Conservation (phyloP, 805 yeast genomes). For the Pichia heedii region DNA sequence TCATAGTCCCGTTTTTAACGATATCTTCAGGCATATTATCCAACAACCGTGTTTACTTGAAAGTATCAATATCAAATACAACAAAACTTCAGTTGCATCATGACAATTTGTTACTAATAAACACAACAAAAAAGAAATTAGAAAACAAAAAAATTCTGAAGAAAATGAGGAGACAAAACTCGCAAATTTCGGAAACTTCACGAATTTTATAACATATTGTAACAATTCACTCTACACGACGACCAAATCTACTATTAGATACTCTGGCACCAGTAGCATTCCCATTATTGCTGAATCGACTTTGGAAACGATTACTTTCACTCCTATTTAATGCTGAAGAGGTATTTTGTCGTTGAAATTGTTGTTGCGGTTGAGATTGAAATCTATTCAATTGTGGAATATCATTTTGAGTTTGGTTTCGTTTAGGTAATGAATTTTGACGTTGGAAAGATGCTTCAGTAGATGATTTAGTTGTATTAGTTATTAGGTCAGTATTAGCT, state of each 20-base stretch:
- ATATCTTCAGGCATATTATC: neutral
- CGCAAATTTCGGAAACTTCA: neutral
- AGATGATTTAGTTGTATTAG: too few relatives aligned
- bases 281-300: neutral
- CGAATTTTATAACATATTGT: neutral
- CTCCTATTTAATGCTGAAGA: neutral
- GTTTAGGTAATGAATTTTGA: too few relatives aligned
- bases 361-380: too few relatives aligned
- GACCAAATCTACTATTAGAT: neutral
- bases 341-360: neutral
- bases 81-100: neutral
- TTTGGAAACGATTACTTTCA: neutral
- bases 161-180: too few relatives aligned
- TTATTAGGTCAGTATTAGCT: neutral
- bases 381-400: too few relatives aligned
- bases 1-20: neutral
- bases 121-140: neutral
- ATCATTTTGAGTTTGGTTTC: too few relatives aligned
- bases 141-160: neutral
- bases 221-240: constrained; percentile 15
- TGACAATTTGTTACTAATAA: neutral
- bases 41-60: neutral
- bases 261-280: neutral
- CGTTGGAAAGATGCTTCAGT: too few relatives aligned
- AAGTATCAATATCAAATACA: neutral